Base-by-base conservation (phyloP, 345 rosid species). In the Firmiana major region DNA sequence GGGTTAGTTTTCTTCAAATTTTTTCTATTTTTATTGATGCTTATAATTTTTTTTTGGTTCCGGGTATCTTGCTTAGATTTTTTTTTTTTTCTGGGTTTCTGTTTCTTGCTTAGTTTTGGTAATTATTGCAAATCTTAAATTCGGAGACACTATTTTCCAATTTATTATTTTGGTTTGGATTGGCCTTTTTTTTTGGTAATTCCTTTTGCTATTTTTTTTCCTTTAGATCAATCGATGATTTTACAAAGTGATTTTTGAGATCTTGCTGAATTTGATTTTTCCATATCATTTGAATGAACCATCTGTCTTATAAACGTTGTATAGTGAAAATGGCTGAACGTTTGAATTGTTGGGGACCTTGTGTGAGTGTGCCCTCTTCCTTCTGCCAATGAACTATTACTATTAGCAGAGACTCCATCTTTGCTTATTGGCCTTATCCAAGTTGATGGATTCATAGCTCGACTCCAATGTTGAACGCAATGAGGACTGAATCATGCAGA, bases 1-100 rank as follows among this genome's bases (percentile, higher is more conserved):
- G 82, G 99, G 99, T 96, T 80, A 65, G 89, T 78, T 31, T 31
- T 31, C 34, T 75, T 75, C 49, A 7, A 21, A 17, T 34, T 64
- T 64, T 36, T 7, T 1, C 15, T 45, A 0, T 65, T 24, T 31
- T 31, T 31, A 31, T 31, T 4, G 36, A 38, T 65, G 2, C 10
- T 9, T 40, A 9, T 64, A 17, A 16, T 11, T 1, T 31, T 1
- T 31, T 31, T 31, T 31, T 31, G 1, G 34, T 31, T 31, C 34
- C 3, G 34, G 34, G 34, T 31, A 1, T 31, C 34, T 31, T 31
- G 34, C 34, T 31, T 31, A 31, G 34, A 31, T 31, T 12, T 49
- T 4, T 15, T 13, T 31, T 12, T 49, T 4, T 15, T 13, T 13
- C 4, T 49, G 13, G 54, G 4, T 15, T 0, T 13, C 17, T 6